phyloP scores from a whole-genome alignment of 2,329 filamentous ascomycete species.

The Cytospora piceae region DNA sequence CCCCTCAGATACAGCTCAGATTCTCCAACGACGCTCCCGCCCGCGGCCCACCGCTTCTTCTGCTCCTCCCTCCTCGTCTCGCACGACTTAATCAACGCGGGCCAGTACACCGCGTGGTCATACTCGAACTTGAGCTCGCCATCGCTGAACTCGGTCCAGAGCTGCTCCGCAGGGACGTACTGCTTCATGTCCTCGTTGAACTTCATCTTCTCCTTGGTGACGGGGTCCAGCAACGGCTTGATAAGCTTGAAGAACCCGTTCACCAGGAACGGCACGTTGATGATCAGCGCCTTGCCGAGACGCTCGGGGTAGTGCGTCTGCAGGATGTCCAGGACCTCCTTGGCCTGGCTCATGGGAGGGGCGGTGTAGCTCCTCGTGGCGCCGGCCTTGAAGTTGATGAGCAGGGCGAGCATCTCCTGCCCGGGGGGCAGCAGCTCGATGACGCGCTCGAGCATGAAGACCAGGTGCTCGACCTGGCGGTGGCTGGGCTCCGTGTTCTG shows the following conservation, averaged over 20 bases:
- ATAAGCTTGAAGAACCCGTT: slow-evolving; percentile 96
- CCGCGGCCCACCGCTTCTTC: slow-evolving; percentile 74
- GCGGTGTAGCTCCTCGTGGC: slow-evolving; percentile 73
- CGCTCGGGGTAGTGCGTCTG: slow-evolving; percentile 96
- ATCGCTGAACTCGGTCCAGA: slow-evolving; percentile 71
- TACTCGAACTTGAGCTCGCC: slow-evolving; percentile 90
- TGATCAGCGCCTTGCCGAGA: slow-evolving; percentile 84
- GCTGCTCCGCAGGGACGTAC: slow-evolving; percentile 79
- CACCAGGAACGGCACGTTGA: slow-evolving; percentile 86
- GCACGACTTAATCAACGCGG: slow-evolving; percentile 74
- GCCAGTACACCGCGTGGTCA: slow-evolving; percentile 88
- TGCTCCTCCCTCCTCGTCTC: slow-evolving; percentile 66
- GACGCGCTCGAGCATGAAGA: slow-evolving; percentile 92
- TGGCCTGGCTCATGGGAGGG: slow-evolving; percentile 74
- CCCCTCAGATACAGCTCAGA: slow-evolving; percentile 86
- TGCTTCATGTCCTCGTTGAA: slow-evolving; percentile 91
- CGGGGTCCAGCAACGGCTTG: slow-evolving; percentile 92
- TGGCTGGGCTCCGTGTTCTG: slow-evolving; percentile 91
- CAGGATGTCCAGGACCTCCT: slow-evolving; percentile 85
- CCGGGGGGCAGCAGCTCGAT: slow-evolving; percentile 86
- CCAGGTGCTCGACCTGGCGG: slow-evolving; percentile 88
- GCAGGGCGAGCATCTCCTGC: slow-evolving; percentile 82
- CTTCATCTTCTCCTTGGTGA: slow-evolving; percentile 92
- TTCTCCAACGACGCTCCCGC: slow-evolving; percentile 82
- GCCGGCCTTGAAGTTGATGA: slow-evolving; percentile 89